Percentiles rank a stretch among this genome's conserved stretches.
Conservation (phyloP, 2,329 filamentous ascomycete species). For the Colletotrichum euphorbiae region DNA sequence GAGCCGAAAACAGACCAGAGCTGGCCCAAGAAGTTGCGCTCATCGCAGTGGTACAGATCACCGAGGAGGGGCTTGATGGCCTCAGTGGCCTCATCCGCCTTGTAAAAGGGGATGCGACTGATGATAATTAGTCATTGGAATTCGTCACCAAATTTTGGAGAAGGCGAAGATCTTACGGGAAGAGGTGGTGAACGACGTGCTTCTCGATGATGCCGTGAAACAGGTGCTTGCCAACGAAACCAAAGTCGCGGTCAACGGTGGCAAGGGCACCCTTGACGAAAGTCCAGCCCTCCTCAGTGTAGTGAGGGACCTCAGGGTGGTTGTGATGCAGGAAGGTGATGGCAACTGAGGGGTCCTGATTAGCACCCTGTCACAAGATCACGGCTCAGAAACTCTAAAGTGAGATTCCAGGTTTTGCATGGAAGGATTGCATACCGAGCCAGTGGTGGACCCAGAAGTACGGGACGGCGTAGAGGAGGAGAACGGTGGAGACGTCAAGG, state of each 20-base stretch:
- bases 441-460: conserved; percentile 80
- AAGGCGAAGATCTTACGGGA: conserved; percentile 56
- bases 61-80: conserved; percentile 68
- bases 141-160: not conserved
- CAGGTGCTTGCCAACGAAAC: conserved; percentile 70
- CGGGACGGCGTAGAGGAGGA: conserved; percentile 71
- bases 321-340: conserved; percentile 83
- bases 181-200: conserved; percentile 72
- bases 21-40: conserved; percentile 56
- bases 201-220: conserved; percentile 72
- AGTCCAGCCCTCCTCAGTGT: conserved; percentile 67
- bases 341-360: conserved; percentile 61
- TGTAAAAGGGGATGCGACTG: conserved; percentile 69
- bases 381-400: not conserved
- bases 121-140: conserved; percentile 12
- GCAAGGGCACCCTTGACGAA: conserved; percentile 70
- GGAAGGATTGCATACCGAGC: conserved; percentile 62
- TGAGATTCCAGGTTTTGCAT: not conserved
- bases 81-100: conserved; percentile 68
- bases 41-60: conserved; percentile 62
- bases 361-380: not conserved
- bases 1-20: conserved; percentile 59
- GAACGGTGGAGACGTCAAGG: conserved; percentile 67
- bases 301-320: conserved; percentile 65
- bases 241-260: conserved; percentile 72